Base-by-base conservation (phyloP, 371 early-diverging fungal genomes). In the Mortierella sp. region DNA sequence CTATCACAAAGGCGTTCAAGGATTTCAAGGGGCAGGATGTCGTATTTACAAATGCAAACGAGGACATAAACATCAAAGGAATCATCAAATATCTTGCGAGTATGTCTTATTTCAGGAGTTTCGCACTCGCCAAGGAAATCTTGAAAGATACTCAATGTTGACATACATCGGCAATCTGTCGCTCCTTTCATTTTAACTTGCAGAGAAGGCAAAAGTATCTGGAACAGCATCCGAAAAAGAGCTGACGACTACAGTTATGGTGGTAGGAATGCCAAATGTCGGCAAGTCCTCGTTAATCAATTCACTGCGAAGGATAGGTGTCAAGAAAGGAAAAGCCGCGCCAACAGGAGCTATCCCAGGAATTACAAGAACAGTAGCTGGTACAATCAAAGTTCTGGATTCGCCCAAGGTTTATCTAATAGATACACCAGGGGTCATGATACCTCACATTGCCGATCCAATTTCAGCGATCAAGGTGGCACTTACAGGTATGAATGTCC, bases 181-280 rank as follows among this genome's bases (percentile, higher is more conserved):
- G 5, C 35, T 35, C 54, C 40, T 3, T 61, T 61, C 43, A 55
- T 31, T 43, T 61, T 26, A 15, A 26, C 26, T 3, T 40, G 61
- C 32, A 79, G 80, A 67, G 28, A 74, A 71, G 42, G 81, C 81
- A 19, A 75, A 68, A 43, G 66, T 57, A 17, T 70, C 81, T 17
- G 70, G 75, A 19, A 75, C 75, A 34, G 81, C 81, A 19, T 66
- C 81, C 2, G 71, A 75, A 15, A 75, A 80, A 31, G 77, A 75
- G 26, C 37, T 81, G 22, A 72, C 77, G 0, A 79, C 80, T 1
- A 91, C 86, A 1, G 85, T 96, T 37, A 93, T 98, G 88, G 90
- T 98, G 2, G 95, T 97, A 0, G 98, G 98, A 5, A 93, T 97
- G 91, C 98, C 98, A 1, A 98, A 98, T 75, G 97, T 97, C 29